Base-by-base conservation (phyloP, 208 protist species). In the Tritrichomonas foetus region DNA sequence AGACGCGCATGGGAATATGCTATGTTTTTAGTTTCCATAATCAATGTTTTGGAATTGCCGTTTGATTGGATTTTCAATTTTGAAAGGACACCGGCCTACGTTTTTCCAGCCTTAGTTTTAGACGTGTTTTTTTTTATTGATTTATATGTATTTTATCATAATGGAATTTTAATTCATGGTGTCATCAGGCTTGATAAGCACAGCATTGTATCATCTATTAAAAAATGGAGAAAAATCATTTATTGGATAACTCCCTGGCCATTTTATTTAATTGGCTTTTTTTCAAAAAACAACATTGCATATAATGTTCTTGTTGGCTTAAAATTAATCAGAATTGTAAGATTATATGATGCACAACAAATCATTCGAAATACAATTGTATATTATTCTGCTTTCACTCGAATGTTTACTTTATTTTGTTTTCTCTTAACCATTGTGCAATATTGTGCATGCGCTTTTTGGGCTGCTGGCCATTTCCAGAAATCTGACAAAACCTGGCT, bases 211-310 rank as follows among this genome's bases (percentile, higher is more conserved):
- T 8, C 25, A 89, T 53, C 78, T 53, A 39, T 89, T n/a, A 25
- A 25, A 2, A 27, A n/a, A 39, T 89, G 78, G 78, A 53, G 47
- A 33, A 53, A 57, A n/a, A 57, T 89, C 3, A 57, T 89, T 39
- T 89, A 57, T 20, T 89, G 47, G 47, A 50, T 89, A n/a, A 33
- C 27, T 20, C 78, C 78, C 33, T 39, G 9, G 0, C 78, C 78
- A 33, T 89, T 89, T 50, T 89, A 89, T 89, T n/a, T 89, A 89
- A 57, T 89, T 57, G 78, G 78, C 3, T 61, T 20, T 39, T 61
- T 89, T 39, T 33, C 36, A n/a, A 20, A 89, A 3, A 89, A 89
- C 57, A 8, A 57, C 57, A 1, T 39, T 14, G 0, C 57, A 39
- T 89, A 61, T 57, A 39, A 89, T 39, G 47, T 57, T 57, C 57